A percentile compares a stretch with the other conserved stretches of the same genome.
phyloP scores from a whole-genome alignment of 2,329 filamentous ascomycete species.

The Sordariomycetes sp. region DNA sequence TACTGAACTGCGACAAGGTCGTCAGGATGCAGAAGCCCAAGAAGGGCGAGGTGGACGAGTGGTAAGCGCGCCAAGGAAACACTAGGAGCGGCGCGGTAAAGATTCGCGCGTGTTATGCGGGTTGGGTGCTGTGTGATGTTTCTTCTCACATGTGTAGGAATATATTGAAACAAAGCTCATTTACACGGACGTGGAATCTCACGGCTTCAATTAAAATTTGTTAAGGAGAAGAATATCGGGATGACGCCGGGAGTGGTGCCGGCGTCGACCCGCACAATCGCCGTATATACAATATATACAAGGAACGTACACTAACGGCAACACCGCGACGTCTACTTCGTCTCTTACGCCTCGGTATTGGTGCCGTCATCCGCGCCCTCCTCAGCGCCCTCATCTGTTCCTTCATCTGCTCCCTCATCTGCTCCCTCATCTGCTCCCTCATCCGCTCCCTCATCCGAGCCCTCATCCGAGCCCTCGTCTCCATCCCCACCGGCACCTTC shows the following conservation, averaged over 20 bases:
- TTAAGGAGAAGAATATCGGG: background rate
- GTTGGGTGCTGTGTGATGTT: background rate
- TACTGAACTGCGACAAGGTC: slow-evolving; percentile 62
- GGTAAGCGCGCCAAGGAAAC: slow-evolving; percentile 17
- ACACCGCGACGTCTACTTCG: background rate
- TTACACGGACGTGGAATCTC: too few species aligned
- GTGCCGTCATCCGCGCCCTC: background rate
- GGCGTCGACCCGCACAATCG: too few species aligned
- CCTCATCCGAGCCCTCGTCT: background rate
- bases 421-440: background rate
- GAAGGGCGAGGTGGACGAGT: slow-evolving; percentile 30
- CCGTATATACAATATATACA: too few species aligned
- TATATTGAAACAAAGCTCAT: background rate
- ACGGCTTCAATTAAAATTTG: too few species aligned
- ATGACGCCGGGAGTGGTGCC: background rate
- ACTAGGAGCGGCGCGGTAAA: background rate
- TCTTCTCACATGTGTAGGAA: background rate
- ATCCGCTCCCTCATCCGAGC: background rate
- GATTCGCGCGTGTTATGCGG: background rate
- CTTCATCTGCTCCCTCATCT: background rate
- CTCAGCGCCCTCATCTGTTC: background rate
- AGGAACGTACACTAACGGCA: background rate
- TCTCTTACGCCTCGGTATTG: background rate
- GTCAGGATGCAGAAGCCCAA: slow-evolving; percentile 44
- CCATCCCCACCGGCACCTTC: background rate